These are phyloP conservation scores for Berberis thunbergii DNA, from an alignment of 164 flowering plant species.

Conservation along the genomic window DNA sequence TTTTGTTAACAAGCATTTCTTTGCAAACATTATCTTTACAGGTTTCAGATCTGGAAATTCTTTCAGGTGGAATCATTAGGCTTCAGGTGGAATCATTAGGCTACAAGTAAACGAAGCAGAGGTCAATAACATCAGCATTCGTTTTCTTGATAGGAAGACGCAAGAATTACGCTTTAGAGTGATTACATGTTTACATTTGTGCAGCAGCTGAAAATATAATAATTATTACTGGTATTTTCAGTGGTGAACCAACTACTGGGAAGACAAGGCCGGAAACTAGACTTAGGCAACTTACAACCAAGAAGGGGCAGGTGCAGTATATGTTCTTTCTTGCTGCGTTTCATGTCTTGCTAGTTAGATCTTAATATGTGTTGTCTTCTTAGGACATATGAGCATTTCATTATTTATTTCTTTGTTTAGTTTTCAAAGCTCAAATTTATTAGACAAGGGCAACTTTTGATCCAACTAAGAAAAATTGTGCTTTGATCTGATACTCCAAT, in stretches of 20 bases:
- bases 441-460: too few relatives aligned
- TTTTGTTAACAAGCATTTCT: conserved; percentile 1
- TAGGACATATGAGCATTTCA: too few relatives aligned
- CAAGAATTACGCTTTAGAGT: conserved; percentile 25
- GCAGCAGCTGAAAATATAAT: not conserved
- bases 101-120: conserved; percentile 92
- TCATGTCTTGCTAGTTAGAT: not conserved
- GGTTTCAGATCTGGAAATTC: conserved; percentile 91
- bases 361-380: too few relatives aligned
- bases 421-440: too few relatives aligned
- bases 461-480: too few relatives aligned
- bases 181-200: not conserved
- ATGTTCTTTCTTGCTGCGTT: not conserved
- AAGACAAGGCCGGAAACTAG: conserved; percentile 96
- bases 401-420: too few relatives aligned
- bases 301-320: conserved; percentile 84
- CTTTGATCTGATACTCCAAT: too few relatives aligned
- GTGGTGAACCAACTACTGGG: conserved; percentile 94
- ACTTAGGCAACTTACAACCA: conserved; percentile 85
- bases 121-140: conserved; percentile 78
- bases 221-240: conserved; percentile 18
- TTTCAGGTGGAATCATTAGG: too few relatives aligned
- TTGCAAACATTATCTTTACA: conserved; percentile 12
- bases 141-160: conserved; percentile 89
- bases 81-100: conserved; percentile 80